Evolutionary conservation across 345 rosid genomes (phyloP), one percentile per base, ranked within the genome.

Genomic region (Lenwebbia sp.): DNA sequence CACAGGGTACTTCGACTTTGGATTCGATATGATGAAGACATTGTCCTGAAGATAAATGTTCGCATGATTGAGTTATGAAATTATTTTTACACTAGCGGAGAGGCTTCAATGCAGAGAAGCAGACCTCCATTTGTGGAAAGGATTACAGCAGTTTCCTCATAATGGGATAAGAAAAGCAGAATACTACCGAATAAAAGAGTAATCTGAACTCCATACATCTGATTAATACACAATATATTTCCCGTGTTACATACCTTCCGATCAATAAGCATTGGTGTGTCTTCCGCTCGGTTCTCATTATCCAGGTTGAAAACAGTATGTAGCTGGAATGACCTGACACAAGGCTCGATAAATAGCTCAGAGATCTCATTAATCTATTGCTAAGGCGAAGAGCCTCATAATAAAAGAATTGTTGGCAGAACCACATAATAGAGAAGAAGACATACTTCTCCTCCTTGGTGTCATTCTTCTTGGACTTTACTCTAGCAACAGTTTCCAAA

Each of bases 21-120:
- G 93, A 91, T 97, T 97, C 86, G 99, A 97, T 90, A 97, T 97
- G 82, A 97, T 97, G 90, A 97, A 97, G 86, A 97, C 92, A 89
- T 97, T 97, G 88, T 97, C 99, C 99, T 97, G 96, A 65, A 91
- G 75, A 58, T 37, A 82, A 87, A 82, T 58, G 86, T 82, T n/a
- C 83, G 83, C 58, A 84, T 49, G 30, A 85, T 75, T 86, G 88
- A 88, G 85, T 83, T 51, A 53, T 76, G 13, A 44, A 44, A 49
- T 26, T 74, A 70, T 54, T 3, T 37, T 37, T 9, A 19, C 5
- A 70, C 47, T 33, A 4, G 10, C n/a, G 81, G 41, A 82, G 54
- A 54, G 44, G 76, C 50, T 83, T 56, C 83, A 33, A 50, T 44
- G 44, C 56, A 40, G 70, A 82, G 53, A 86, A 10, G 30, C 55